Percentiles rank a stretch among this genome's conserved stretches.
phyloP scores from a whole-genome alignment of 2,329 filamentous ascomycete species.

The Beauveria asiatica region DNA sequence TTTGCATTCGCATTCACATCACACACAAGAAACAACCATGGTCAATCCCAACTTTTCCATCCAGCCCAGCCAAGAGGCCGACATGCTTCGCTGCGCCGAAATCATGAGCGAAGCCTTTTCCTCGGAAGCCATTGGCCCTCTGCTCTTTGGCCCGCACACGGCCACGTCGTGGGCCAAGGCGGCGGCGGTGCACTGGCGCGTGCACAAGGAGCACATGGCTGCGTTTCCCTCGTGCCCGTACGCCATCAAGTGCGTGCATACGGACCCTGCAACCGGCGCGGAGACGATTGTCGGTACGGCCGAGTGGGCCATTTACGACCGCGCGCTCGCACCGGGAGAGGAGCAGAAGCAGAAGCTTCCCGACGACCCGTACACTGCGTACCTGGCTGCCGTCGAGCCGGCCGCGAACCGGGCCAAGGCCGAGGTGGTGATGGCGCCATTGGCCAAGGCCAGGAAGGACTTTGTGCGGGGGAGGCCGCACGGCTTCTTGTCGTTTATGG shows the following conservation, averaged over 20 bases:
- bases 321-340: neutral
- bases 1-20: neutral
- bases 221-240: constrained; percentile 7
- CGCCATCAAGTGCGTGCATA: constrained; percentile 11
- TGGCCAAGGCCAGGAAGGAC: neutral
- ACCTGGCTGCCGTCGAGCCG: constrained; percentile 2
- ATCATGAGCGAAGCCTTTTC: constrained; percentile 7
- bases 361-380: constrained; percentile 1
- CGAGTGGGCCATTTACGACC: constrained; percentile 9
- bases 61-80: neutral
- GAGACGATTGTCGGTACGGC: constrained; percentile 5
- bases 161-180: neutral
- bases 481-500: constrained; percentile 3
- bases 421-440: neutral
- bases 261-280: neutral
- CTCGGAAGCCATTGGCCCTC: neutral
- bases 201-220: neutral
- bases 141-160: neutral
- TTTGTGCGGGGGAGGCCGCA: neutral
- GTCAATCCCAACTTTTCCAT: constrained; percentile 4
- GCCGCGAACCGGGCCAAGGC: neutral
- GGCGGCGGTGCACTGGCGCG: neutral
- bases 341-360: neutral
- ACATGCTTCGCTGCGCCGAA: constrained; percentile 8
- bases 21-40: neutral